Percentiles rank a stretch among this genome's conserved stretches.
Conservation (phyloP, 1,139 yeast genomes). For the Yamadazyma epiphylla region DNA sequence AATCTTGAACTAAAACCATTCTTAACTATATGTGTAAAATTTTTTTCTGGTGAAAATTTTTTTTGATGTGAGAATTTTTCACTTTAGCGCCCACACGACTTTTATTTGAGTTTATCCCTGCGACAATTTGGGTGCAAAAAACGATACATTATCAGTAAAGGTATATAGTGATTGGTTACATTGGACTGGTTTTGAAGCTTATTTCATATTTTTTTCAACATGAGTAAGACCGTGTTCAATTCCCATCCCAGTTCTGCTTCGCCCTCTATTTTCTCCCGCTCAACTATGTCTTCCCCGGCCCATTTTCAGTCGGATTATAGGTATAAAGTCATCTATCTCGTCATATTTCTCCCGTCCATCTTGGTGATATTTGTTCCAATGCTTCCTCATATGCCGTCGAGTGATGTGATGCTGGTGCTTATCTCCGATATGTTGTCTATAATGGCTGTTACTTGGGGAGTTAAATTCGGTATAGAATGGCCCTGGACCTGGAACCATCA, state of each 20-base stretch:
- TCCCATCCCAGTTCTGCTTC: too few species aligned
- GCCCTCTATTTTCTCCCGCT: too few species aligned
- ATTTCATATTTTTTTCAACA: slow-evolving; percentile 1
- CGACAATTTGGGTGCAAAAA: slow-evolving; percentile 3
- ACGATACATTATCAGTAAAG: slow-evolving; percentile 1
- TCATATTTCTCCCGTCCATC: slow-evolving; percentile 11
- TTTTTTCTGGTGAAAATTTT: neutral
- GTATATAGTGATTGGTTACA: too few species aligned
- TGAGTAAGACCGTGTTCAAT: too few species aligned
- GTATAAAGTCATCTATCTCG: too few species aligned
- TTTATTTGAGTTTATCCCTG: slow-evolving; percentile 2
- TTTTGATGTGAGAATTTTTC: slow-evolving; percentile 10
- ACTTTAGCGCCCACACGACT: slow-evolving; percentile 6
- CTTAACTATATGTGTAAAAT: slow-evolving; percentile 4
- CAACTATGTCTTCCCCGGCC: slow-evolving; percentile 2
- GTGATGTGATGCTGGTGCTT: slow-evolving; percentile 12
- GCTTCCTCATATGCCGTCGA: slow-evolving; percentile 9
- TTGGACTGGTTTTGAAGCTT: neutral
- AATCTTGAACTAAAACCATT: slow-evolving; percentile 94
- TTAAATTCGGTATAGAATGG: slow-evolving; percentile 30
- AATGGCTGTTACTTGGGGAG: slow-evolving; percentile 23
- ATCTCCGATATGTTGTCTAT: slow-evolving; percentile 27
- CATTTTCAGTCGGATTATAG: slow-evolving; percentile 1
- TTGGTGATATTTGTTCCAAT: slow-evolving; percentile 13
- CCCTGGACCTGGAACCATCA: slow-evolving; percentile 34